Evolutionary conservation across 106 monocot genomes (phyloP), one percentile per base, ranked within the genome.

Genomic region (Narthecium ossifragum): DNA sequence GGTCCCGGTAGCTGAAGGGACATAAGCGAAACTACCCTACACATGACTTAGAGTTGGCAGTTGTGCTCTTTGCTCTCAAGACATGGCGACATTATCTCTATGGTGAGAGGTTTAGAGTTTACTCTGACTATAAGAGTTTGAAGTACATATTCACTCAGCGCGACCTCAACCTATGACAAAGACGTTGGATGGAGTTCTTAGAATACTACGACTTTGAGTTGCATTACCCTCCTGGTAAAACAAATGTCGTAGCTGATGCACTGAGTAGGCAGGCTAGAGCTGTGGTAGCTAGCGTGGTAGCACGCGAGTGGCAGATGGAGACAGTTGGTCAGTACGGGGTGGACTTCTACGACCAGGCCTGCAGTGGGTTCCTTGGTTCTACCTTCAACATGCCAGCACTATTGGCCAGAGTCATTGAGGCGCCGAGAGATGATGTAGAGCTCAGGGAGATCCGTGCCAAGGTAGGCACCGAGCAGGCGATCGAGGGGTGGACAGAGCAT

Each of bases 21-120:
- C n/a, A n/a, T n/a, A n/a, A n/a, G n/a, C n/a, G n/a, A n/a, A n/a
- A n/a, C n/a, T n/a, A n/a, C n/a, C n/a, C n/a, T n/a, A n/a, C n/a
- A n/a, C n/a, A n/a, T n/a, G n/a, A n/a, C n/a, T n/a, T n/a, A n/a
- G n/a, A n/a, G n/a, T n/a, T n/a, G n/a, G n/a, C n/a, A n/a, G n/a
- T n/a, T n/a, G n/a, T 66, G 3, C 8, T 55, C 8, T 63, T 49
- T 20, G 8, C 18, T 8, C 10, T 63, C 0, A 51, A 64, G 21
- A 34, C 51, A 22, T 41, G 65, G 39, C 5, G 53, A 12, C 26
- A 41, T 34, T 65, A n/a, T n/a, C n/a, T n/a, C n/a, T n/a, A n/a
- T n/a, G n/a, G n/a, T n/a, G n/a, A n/a, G n/a, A n/a, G n/a, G n/a
- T n/a, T n/a, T n/a, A n/a, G n/a, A n/a, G n/a, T n/a, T n/a, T n/a